These are phyloP conservation scores for Epichloe amarillans DNA, from an alignment of 2,329 filamentous ascomycete species.

Conservation along the genomic window DNA sequence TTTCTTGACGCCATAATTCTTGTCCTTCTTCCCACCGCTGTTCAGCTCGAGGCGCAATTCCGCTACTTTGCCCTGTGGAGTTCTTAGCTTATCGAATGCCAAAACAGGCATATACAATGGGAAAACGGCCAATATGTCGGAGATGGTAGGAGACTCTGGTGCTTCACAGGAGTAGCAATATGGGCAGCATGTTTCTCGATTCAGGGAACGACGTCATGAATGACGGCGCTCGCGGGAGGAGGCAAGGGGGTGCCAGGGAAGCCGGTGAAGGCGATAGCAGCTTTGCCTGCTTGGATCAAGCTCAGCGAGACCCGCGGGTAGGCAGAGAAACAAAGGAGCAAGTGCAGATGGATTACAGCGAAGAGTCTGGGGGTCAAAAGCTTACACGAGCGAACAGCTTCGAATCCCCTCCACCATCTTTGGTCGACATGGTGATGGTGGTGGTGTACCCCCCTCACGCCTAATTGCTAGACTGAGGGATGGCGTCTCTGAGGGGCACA, in stretches of 20 bases:
- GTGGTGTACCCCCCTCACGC: background rate
- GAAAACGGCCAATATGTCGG: conserved; percentile 30
- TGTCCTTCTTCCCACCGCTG: conserved; percentile 93
- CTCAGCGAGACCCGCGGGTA: background rate
- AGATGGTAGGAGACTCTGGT: background rate
- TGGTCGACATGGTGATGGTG: conserved; percentile 35
- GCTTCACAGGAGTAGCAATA: background rate
- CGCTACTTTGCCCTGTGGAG: conserved; percentile 88
- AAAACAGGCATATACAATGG: conserved; percentile 37
- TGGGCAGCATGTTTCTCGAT: background rate
- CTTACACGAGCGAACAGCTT: conserved; percentile 97
- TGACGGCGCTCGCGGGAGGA: background rate
- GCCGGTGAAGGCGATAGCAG: background rate
- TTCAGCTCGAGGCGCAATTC: conserved; percentile 92
- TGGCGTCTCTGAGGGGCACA: background rate
- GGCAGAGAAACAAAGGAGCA: conserved; percentile 2
- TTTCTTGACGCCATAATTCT: conserved; percentile 90
- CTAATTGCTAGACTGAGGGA: background rate
- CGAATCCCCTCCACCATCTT: conserved; percentile 71
- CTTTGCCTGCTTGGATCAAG: background rate
- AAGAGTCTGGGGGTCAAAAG: conserved; percentile 8
- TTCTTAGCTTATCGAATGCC: conserved; percentile 35
- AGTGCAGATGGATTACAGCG: background rate
- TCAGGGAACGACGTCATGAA: background rate
- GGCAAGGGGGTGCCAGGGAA: background rate